Percentiles rank a stretch among this genome's conserved stretches.
These are phyloP conservation scores for Arthroderma sp. DNA, from an alignment of 2,329 filamentous ascomycete species.

Conservation along the genomic window DNA sequence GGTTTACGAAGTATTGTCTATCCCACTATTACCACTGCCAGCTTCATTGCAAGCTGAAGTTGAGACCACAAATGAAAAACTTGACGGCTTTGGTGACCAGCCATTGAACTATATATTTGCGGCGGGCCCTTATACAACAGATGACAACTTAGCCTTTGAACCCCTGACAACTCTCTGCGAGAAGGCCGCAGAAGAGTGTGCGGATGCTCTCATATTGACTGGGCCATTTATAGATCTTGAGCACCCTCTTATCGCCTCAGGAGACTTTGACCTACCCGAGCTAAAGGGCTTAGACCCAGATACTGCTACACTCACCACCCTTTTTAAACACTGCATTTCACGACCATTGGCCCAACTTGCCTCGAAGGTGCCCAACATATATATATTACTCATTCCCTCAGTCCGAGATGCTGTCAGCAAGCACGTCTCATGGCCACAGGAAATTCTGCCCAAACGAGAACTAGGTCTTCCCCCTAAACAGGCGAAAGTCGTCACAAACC, in stretches of 20 bases:
- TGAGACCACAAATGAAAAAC: conserved; percentile 54
- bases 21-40: conserved; percentile 63
- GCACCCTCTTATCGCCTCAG: conserved; percentile 71
- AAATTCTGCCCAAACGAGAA: conserved; percentile 57
- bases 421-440: conserved; percentile 78
- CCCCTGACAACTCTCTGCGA: conserved; percentile 70
- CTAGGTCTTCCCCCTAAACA: conserved; percentile 62
- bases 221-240: conserved; percentile 89
- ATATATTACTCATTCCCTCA: conserved; percentile 71
- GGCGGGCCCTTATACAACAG: conserved; percentile 80
- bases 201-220: conserved; percentile 65
- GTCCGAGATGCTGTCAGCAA: conserved; percentile 70
- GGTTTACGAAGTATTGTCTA: conserved; percentile 61
- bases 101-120: conserved; percentile 69
- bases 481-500: conserved; percentile 71
- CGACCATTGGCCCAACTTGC: conserved; percentile 59
- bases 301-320: conserved; percentile 63
- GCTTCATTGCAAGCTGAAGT: conserved; percentile 57
- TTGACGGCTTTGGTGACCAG: conserved; percentile 52
- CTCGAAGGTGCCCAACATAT: conserved; percentile 60
- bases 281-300: conserved; percentile 59
- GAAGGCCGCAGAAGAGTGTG: conserved; percentile 60
- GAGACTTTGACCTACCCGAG: conserved; percentile 65
- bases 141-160: conserved; percentile 84
- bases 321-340: conserved; percentile 72